A percentile compares a stretch with the other conserved stretches of the same genome.
These are phyloP conservation scores for Thielaviopsis ethacetica DNA, from an alignment of 2,329 filamentous ascomycete species.

Conservation along the genomic window DNA sequence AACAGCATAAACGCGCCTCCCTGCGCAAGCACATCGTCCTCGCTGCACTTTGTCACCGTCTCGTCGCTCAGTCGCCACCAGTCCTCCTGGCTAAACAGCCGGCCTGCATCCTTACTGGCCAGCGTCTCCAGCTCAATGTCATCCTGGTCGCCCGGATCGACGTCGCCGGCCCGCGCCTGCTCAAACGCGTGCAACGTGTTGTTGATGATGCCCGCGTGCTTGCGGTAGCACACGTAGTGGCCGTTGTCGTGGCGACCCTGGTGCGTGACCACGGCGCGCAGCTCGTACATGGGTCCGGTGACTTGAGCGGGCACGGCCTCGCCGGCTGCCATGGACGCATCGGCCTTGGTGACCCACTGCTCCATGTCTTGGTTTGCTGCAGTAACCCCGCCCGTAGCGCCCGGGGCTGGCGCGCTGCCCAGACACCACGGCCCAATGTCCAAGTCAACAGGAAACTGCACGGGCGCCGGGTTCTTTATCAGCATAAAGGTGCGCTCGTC, in stretches of 20 bases:
- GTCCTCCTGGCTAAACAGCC: constrained; percentile 10
- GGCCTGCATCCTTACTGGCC: not conserved
- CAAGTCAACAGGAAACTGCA: constrained; percentile 58
- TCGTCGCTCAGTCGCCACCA: constrained; percentile 95
- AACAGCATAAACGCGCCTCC: constrained; percentile 93
- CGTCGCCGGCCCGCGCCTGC: constrained; percentile 10
- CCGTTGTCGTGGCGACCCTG: constrained; percentile 86
- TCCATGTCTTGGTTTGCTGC: constrained; percentile 28
- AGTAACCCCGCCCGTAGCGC: not conserved
- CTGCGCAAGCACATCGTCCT: constrained; percentile 57
- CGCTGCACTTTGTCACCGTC: constrained; percentile 56
- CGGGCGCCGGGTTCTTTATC: constrained; percentile 67
- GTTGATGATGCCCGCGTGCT: constrained; percentile 27
- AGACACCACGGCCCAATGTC: constrained; percentile 78
- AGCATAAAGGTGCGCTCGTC: constrained; percentile 65
- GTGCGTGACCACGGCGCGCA: constrained; percentile 76
- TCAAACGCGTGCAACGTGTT: not conserved
- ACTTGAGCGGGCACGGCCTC: constrained; percentile 32
- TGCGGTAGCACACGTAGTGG: constrained; percentile 84
- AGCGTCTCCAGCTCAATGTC: constrained; percentile 11
- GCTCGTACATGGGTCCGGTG: constrained; percentile 49
- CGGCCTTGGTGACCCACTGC: constrained; percentile 54
- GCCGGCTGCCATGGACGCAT: constrained; percentile 55
- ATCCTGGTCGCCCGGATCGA: constrained; percentile 7
- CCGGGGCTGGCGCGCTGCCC: constrained; percentile 29